A percentile compares a stretch with the other conserved stretches of the same genome.
phyloP scores from a whole-genome alignment of 1,284 basidiomycete species.

The Trichosporon sp. region DNA sequence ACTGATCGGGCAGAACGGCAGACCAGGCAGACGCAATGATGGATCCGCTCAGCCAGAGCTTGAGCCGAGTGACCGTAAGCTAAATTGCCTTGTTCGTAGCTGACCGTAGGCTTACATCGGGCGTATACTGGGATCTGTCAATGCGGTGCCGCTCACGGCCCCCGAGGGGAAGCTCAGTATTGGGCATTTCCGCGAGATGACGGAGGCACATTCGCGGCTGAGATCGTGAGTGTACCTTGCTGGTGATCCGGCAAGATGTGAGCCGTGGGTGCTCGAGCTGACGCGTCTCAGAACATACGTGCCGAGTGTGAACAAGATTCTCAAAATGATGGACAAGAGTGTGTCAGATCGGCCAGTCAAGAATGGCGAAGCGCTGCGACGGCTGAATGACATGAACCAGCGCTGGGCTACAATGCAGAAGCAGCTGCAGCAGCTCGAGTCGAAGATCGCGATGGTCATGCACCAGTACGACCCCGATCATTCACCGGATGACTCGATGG shows the following conservation, averaged over 20 bases:
- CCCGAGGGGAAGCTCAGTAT: conserved; percentile 29
- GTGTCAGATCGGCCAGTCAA: conserved; percentile 83
- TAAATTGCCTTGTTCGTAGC: background rate
- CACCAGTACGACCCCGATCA: conserved; percentile 22
- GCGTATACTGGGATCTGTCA: conserved; percentile 20
- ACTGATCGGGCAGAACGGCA: conserved; percentile 42
- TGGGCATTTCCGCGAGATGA: conserved; percentile 20
- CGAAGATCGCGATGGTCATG: conserved; percentile 22
- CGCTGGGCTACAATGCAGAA: conserved; percentile 27
- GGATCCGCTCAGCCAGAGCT: conserved; percentile 75
- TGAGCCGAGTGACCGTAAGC: conserved; percentile 29
- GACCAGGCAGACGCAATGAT: conserved; percentile 95
- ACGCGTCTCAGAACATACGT: conserved; percentile 58
- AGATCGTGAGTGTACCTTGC: conserved; percentile 19
- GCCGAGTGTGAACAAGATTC: conserved; percentile 82
- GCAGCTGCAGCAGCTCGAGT: conserved; percentile 33
- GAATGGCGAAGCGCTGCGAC: conserved; percentile 85
- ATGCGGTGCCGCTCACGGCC: conserved; percentile 23
- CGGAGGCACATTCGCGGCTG: conserved; percentile 30
- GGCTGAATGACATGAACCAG: conserved; percentile 44
- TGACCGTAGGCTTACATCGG: conserved; percentile 31
- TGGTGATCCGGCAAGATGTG: no score
- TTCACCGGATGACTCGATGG: conserved; percentile 14
- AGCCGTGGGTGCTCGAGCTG: conserved; percentile 43
- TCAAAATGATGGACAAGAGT: conserved; percentile 88